These are phyloP conservation scores for Sugiyamaella castrensis DNA, from an alignment of 1,139 yeast species.

Conservation along the genomic window DNA sequence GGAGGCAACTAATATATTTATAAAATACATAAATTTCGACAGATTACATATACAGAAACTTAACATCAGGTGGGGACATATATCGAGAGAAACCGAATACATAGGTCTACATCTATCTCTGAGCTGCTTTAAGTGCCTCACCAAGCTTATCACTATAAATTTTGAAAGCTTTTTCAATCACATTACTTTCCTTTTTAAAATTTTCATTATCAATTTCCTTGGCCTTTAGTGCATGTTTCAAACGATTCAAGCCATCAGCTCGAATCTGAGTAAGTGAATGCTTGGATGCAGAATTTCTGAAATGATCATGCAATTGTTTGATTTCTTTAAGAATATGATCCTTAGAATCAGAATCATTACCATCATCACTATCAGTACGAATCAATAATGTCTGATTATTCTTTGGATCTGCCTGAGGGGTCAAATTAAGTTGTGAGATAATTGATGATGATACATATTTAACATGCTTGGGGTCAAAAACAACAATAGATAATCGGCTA, in stretches of 20 bases:
- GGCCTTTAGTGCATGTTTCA: conserved; percentile 57
- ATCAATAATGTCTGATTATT: conserved; percentile 73
- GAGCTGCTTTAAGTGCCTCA: conserved; percentile 49
- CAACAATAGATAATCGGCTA: conserved; percentile 62
- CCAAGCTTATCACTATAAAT: conserved; percentile 56
- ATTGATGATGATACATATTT: conserved; percentile 70
- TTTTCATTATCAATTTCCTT: conserved; percentile 38
- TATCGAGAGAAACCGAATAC: too few relatives aligned
- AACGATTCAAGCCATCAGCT: conserved; percentile 55
- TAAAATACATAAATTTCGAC: too few relatives aligned
- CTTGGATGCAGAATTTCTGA: conserved; percentile 53
- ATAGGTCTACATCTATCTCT: not conserved
- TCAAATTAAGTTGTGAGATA: conserved; percentile 67
- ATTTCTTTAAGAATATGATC: conserved; percentile 50
- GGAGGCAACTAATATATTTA: too few relatives aligned
- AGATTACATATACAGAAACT: too few relatives aligned
- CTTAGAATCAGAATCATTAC: conserved; percentile 60
- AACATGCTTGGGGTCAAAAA: conserved; percentile 73
- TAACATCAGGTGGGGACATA: too few relatives aligned
- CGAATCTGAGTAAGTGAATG: conserved; percentile 62
- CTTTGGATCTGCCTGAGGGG: conserved; percentile 70
- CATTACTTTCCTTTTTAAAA: conserved; percentile 47
- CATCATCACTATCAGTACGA: conserved; percentile 63
- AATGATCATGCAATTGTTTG: conserved; percentile 59
- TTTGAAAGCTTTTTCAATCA: conserved; percentile 68